Conservation (phyloP, 371 early-diverging fungal species). For the Blastocladiella emersonii region DNA sequence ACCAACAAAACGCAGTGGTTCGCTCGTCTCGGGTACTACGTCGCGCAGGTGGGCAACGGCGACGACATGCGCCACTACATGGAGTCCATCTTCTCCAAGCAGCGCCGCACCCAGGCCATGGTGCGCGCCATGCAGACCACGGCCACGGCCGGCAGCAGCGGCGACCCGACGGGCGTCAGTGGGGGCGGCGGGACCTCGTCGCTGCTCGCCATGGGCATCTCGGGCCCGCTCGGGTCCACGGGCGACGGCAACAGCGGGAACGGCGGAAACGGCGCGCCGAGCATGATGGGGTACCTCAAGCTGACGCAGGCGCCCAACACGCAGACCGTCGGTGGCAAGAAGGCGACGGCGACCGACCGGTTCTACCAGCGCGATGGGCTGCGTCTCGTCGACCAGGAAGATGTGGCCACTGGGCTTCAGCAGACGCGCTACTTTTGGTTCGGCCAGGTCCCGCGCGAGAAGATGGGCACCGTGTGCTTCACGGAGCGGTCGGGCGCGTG, state of each 20-base stretch:
- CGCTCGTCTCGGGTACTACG: conserved; percentile 30
- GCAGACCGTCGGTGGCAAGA: background rate
- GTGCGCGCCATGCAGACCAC: background rate
- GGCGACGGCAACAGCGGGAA: no score
- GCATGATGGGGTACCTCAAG: no score
- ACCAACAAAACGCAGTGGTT: conserved; percentile 21
- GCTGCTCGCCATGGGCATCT: no score
- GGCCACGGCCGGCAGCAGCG: background rate
- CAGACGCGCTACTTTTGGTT: conserved; percentile 3
- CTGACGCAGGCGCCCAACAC: background rate
- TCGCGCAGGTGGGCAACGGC: conserved; percentile 20
- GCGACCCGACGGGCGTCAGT: no score
- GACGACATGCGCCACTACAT: conserved; percentile 18
- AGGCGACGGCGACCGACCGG: background rate
- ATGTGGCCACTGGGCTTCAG: background rate
- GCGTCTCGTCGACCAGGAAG: background rate
- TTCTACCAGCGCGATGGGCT: conserved; percentile 5
- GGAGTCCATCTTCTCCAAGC: conserved; percentile 22
- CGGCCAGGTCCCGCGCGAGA: background rate
- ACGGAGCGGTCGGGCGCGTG: background rate
- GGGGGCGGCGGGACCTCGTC: no score
- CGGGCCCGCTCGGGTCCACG: no score
- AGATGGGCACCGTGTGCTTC: background rate
- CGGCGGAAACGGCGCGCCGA: no score
- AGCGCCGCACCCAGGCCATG: background rate